These are phyloP conservation scores for Alternaria novae-zelandiae DNA, from an alignment of 2,329 filamentous ascomycete species.

Conservation along the genomic window DNA sequence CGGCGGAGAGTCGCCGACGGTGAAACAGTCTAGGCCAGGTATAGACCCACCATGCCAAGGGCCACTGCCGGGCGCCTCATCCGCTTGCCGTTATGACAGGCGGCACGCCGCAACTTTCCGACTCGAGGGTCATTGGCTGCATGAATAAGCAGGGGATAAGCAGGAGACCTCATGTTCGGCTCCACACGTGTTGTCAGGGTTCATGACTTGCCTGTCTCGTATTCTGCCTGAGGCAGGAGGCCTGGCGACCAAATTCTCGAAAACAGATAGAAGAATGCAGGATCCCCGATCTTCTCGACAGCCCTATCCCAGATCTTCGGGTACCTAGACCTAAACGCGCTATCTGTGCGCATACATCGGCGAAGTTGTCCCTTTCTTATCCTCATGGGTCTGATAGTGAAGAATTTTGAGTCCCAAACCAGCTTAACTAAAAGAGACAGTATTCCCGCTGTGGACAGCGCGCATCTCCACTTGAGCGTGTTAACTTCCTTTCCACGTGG, in stretches of 20 bases:
- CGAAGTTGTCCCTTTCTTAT: background rate
- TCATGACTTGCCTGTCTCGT: background rate
- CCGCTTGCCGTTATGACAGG: background rate
- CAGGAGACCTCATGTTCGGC: conserved; percentile 1
- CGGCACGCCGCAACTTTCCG: background rate
- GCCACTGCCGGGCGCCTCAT: background rate
- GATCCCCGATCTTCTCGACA: background rate
- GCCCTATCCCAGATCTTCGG: background rate
- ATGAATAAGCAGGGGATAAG: background rate
- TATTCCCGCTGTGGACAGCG: background rate
- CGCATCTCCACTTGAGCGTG: background rate
- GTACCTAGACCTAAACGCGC: background rate
- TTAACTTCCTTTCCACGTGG: conserved; percentile 10
- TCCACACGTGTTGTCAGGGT: background rate
- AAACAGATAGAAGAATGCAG: background rate
- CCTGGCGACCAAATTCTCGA: background rate
- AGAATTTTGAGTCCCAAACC: background rate
- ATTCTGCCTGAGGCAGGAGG: background rate
- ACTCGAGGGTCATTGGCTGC: background rate
- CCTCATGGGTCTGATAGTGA: background rate
- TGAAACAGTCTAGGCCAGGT: conserved; percentile 4
- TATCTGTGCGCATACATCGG: background rate
- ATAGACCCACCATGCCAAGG: background rate
- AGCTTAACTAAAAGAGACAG: background rate
- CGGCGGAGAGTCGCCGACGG: background rate